Evolutionary conservation across 78 protist genomes (phyloP).

Genomic region (Pelomyxa schiedti): DNA sequence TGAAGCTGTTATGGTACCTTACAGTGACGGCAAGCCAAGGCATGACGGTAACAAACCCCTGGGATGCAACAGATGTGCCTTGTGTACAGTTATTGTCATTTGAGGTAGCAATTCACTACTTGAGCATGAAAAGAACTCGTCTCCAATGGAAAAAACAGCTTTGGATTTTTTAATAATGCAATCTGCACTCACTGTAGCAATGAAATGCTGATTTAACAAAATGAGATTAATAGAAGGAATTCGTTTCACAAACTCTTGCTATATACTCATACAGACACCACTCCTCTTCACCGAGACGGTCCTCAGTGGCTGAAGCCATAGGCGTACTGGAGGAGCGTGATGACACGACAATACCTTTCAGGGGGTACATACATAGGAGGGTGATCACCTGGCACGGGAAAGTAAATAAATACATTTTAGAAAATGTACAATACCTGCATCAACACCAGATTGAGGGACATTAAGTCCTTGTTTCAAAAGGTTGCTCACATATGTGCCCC

Average conservation of each 20-base stretch:
- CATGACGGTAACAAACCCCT: background rate
- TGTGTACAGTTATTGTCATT: too few species aligned
- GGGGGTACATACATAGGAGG: background rate
- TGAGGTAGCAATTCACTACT: too few species aligned
- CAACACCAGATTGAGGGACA: background rate
- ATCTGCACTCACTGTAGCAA: slow-evolving; percentile 35
- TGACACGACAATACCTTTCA: background rate
- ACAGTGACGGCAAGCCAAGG: background rate
- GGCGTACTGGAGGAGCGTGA: slow-evolving; percentile 18
- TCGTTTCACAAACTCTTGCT: too few species aligned
- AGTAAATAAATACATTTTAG: too few species aligned
- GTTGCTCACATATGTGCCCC: background rate
- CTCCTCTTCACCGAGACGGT: background rate
- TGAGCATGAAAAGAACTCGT: slow-evolving; percentile 8
- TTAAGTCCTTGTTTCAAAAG: background rate
- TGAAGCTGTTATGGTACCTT: too few species aligned
- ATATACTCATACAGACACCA: slow-evolving; percentile 50
- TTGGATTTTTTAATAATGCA: background rate
- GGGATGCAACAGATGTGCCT: background rate
- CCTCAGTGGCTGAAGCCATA: background rate
- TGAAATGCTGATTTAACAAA: slow-evolving; percentile 35
- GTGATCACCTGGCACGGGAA: too few species aligned
- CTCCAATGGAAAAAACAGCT: background rate
- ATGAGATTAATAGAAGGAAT: too few species aligned
- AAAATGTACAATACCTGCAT: too few species aligned